phyloP scores from a whole-genome alignment of 192 early-diverging fungal genomes.

The Backusella macrospora region DNA sequence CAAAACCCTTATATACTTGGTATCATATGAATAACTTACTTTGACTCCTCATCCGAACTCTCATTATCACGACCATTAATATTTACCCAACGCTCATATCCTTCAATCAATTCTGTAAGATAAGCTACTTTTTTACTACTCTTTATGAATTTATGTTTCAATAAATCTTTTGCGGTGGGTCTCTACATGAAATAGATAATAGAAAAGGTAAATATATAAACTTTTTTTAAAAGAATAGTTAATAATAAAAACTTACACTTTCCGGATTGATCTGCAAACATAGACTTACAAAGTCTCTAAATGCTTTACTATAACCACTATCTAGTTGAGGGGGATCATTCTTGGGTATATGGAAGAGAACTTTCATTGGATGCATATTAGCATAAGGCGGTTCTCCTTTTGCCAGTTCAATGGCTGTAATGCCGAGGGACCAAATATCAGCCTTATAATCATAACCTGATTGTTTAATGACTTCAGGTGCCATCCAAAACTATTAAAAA shows the following conservation, averaged over 20 bases:
- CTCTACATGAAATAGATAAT: slow-evolving; percentile 51
- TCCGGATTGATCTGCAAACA: slow-evolving; percentile 89
- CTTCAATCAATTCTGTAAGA: slow-evolving; percentile 82
- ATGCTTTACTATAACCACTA: slow-evolving; percentile 74
- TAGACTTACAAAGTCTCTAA: slow-evolving; percentile 86
- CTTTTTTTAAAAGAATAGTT: background rate
- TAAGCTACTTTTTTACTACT: slow-evolving; percentile 83
- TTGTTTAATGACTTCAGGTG: slow-evolving; percentile 93
- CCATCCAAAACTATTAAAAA: slow-evolving; percentile 96
- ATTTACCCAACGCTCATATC: slow-evolving; percentile 79
- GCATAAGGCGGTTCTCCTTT: slow-evolving; percentile 92
- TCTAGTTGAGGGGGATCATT: slow-evolving; percentile 84
- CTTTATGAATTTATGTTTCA: slow-evolving; percentile 87
- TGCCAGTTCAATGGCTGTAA: slow-evolving; percentile 96
- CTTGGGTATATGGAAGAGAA: slow-evolving; percentile 91
- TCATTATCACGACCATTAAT: slow-evolving; percentile 54
- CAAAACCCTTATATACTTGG: background rate
- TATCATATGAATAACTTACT: slow-evolving; percentile 29
- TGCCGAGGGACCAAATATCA: slow-evolving; percentile 97
- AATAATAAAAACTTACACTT: slow-evolving; percentile 48
- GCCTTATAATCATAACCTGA: slow-evolving; percentile 94
- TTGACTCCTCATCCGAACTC: slow-evolving; percentile 50
- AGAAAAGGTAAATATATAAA: background rate
- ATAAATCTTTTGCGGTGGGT: slow-evolving; percentile 85
- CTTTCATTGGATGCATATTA: slow-evolving; percentile 94